phyloP scores from a whole-genome alignment of 495 filamentous ascomycete genomes.

The Penicillium herquei region DNA sequence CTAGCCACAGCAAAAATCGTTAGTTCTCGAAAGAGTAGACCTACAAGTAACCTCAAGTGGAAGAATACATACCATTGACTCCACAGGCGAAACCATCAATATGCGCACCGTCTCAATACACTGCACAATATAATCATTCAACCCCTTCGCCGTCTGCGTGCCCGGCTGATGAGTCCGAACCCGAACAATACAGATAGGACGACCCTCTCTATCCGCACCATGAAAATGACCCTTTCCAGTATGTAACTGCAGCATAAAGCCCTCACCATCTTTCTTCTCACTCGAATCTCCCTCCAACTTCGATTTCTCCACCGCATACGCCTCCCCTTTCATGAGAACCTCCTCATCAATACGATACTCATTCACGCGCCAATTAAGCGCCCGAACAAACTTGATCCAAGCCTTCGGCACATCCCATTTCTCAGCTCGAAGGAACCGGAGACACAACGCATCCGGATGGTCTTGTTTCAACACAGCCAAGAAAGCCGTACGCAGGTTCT shows the following conservation, averaged over 20 bases:
- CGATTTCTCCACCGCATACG: slow-evolving; percentile 55
- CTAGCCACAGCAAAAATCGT: slow-evolving; percentile 27
- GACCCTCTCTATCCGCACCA: slow-evolving; percentile 72
- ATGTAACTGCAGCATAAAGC: slow-evolving; percentile 75
- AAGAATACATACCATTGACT: slow-evolving; percentile 65
- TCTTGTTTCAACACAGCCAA: slow-evolving; percentile 90
- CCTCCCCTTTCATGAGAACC: slow-evolving; percentile 75
- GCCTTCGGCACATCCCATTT: slow-evolving; percentile 94
- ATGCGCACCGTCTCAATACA: slow-evolving; percentile 83
- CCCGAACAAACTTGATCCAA: slow-evolving; percentile 81
- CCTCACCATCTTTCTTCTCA: slow-evolving; percentile 62
- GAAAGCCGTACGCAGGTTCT: slow-evolving; percentile 69
- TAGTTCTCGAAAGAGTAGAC: not conserved
- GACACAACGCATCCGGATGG: slow-evolving; percentile 78
- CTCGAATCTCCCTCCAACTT: slow-evolving; percentile 47
- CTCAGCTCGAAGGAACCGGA: slow-evolving; percentile 86
- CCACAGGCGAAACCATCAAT: slow-evolving; percentile 70
- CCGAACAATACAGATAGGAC: slow-evolving; percentile 79
- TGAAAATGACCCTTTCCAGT: slow-evolving; percentile 92
- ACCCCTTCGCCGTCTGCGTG: slow-evolving; percentile 72
- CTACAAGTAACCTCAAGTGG: no score
- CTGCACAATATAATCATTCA: slow-evolving; percentile 86
- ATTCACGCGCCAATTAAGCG: slow-evolving; percentile 79
- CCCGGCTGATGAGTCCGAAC: slow-evolving; percentile 73
- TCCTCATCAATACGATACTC: slow-evolving; percentile 80